Base-by-base conservation (phyloP, 192 early-diverging fungal species). In the Irineochytrium annulatum region DNA sequence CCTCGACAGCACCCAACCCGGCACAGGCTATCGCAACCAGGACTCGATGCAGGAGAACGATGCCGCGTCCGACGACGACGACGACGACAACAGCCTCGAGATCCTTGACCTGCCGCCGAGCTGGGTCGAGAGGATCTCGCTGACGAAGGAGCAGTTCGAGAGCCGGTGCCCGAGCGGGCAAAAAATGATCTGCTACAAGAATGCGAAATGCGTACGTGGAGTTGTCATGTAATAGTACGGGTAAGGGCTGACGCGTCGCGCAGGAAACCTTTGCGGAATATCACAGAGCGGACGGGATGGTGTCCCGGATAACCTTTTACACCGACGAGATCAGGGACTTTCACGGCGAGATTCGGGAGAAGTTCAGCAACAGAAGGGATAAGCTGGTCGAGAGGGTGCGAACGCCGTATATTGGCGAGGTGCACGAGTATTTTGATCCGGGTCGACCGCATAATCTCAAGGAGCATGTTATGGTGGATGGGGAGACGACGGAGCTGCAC, bases 211-310 rank as follows among this genome's bases (percentile, higher is more conserved):
- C n/a, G n/a, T n/a, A n/a, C n/a, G n/a, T n/a, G n/a, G n/a, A n/a
- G n/a, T n/a, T n/a, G 74, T 37, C 52, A 55, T 57, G 70, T 72
- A 26, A 55, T 55, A 14, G 49, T 51, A 20, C 13, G 6, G 6
- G 49, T 51, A 6, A 51, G 49, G 20, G 6, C 6, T 51, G 8
- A 8, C 20, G 49, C 8, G 6, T 19, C 8, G 8, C n/a, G 8
- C 54, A 72, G 57, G 82, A 84, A 74, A 68, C 68, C 16, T 84
- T 79, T 76, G 82, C 82, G 29, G 74, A 74, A n/a, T 84, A 81
- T 48, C 68, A 76, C 63, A 53, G 82, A 34, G 52, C 51, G 14
- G 82, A 84, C 46, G 82, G 82, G 8, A 79, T 84, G 77, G 73
- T 81, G n/a, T 68, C 67, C 1, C 65, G 82, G 11, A 65, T 76